Evolutionary conservation across 441 rosid genomes (phyloP).

Genomic region (Biscutella laevigata): DNA sequence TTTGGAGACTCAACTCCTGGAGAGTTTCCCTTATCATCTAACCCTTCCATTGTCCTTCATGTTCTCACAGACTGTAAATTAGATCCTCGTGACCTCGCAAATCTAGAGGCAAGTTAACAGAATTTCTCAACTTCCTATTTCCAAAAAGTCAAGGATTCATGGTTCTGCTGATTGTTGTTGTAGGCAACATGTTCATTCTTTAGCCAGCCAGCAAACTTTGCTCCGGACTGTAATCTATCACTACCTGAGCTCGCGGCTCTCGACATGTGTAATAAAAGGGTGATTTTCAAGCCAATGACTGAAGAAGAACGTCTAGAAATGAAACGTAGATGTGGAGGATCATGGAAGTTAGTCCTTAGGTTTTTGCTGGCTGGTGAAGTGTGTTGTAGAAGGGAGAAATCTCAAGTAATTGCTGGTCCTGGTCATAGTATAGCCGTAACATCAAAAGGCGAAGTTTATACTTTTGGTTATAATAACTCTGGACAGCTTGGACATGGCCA

Average conservation of each 20-base stretch:
- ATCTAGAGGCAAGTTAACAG: slow-evolving; percentile 74
- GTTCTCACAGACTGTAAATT: slow-evolving; percentile 80
- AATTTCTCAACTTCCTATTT: too few species aligned
- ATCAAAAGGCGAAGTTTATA: slow-evolving; percentile 55
- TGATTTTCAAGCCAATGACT: slow-evolving; percentile 72
- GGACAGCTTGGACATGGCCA: slow-evolving; percentile 91
- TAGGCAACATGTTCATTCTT: slow-evolving; percentile 93
- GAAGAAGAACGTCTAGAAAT: slow-evolving; percentile 53
- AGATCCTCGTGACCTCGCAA: slow-evolving; percentile 92
- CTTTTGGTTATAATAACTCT: slow-evolving; percentile 76
- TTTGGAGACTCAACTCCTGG: slow-evolving; percentile 78
- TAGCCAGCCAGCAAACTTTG: slow-evolving; percentile 86
- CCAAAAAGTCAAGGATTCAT: too few species aligned
- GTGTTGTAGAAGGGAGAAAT: slow-evolving; percentile 87
- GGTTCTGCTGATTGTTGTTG: slow-evolving; percentile 40
- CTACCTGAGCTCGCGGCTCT: slow-evolving; percentile 90
- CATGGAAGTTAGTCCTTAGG: slow-evolving; percentile 89
- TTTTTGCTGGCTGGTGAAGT: slow-evolving; percentile 87
- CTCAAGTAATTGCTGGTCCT: slow-evolving; percentile 88
- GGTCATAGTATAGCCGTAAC: slow-evolving; percentile 90
- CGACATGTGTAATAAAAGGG: slow-evolving; percentile 89
- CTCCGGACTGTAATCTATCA: slow-evolving; percentile 65
- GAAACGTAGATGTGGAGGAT: slow-evolving; percentile 83
- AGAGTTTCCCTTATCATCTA: slow-evolving; percentile 91
- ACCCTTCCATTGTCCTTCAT: slow-evolving; percentile 86